These are phyloP conservation scores for Emiliania huxleyi DNA, from an alignment of 78 protist genomes.

Conservation along the genomic window DNA sequence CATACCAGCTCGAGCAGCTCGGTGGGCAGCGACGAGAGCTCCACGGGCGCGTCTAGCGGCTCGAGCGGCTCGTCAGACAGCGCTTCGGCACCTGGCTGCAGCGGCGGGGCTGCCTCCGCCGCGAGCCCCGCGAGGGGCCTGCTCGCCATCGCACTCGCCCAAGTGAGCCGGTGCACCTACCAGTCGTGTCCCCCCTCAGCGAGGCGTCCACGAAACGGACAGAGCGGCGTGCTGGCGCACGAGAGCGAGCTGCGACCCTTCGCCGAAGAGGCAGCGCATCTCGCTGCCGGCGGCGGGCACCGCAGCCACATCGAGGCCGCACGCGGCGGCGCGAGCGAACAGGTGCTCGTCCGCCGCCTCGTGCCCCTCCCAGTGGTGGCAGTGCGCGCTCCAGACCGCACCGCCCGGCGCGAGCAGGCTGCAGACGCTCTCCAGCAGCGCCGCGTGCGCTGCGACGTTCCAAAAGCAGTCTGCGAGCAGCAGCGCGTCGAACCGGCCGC, in stretches of 20 bases:
- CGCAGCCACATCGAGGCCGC: background rate
- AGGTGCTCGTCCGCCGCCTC: background rate
- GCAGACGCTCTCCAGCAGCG: background rate
- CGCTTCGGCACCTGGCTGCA: no score
- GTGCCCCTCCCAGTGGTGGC: background rate
- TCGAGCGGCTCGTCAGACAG: no score
- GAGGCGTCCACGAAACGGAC: no score
- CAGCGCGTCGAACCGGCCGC: background rate
- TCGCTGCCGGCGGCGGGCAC: background rate
- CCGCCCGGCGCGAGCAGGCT: background rate
- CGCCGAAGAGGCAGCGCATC: background rate
- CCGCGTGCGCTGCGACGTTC: background rate
- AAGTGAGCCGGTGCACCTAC: no score
- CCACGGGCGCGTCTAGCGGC: no score
- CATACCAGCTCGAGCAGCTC: no score
- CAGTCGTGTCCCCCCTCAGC: no score
- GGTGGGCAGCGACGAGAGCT: no score
- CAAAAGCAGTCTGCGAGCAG: background rate
- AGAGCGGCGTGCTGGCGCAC: background rate
- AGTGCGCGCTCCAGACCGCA: background rate
- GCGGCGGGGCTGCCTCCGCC: no score
- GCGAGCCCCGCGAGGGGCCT: no score
- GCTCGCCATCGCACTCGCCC: no score
- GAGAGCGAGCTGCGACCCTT: background rate
- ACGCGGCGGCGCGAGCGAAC: background rate